A percentile compares a stretch with the other conserved stretches of the same genome.
These are phyloP conservation scores for Paramecium caudatum DNA, from an alignment of 73 alveolate genomes.

Conservation along the genomic window DNA sequence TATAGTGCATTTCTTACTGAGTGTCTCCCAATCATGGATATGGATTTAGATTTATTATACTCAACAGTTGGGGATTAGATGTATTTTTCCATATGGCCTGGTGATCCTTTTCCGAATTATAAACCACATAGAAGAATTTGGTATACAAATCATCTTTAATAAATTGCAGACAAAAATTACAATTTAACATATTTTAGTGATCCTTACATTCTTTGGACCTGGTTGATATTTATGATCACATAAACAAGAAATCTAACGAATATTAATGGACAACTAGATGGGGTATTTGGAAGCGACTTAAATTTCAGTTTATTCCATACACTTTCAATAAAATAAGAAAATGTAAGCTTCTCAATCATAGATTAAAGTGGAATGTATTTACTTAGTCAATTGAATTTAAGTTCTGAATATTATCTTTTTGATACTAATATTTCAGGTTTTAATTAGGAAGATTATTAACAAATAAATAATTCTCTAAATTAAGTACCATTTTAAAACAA, in stretches of 20 bases:
- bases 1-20: conserved; percentile 14
- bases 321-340: background rate
- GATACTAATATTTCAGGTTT: conserved; percentile 5
- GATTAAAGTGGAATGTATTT: conserved; percentile 15
- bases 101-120: conserved; percentile 66
- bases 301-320: conserved; percentile 10
- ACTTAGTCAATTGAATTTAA: conserved; percentile 6
- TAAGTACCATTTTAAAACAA: background rate
- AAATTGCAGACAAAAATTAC: background rate
- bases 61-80: background rate
- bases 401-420: background rate
- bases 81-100: conserved; percentile 68
- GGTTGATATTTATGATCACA: conserved; percentile 51
- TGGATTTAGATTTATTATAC: conserved; percentile 57
- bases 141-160: conserved; percentile 23
- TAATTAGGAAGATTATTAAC: background rate
- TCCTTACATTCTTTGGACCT: conserved; percentile 46
- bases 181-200: conserved; percentile 45
- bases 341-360: background rate
- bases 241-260: conserved; percentile 21
- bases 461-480: conserved; percentile 4
- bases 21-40: conserved; percentile 48
- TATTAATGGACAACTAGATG: conserved; percentile 25
- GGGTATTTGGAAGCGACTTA: conserved; percentile 45
- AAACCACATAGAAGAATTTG: conserved; percentile 50